Percentiles rank a stretch among this genome's conserved stretches.
Evolutionary conservation across 345 rosid species (phyloP).

Genomic region (Psidium friedrichsthalianum): DNA sequence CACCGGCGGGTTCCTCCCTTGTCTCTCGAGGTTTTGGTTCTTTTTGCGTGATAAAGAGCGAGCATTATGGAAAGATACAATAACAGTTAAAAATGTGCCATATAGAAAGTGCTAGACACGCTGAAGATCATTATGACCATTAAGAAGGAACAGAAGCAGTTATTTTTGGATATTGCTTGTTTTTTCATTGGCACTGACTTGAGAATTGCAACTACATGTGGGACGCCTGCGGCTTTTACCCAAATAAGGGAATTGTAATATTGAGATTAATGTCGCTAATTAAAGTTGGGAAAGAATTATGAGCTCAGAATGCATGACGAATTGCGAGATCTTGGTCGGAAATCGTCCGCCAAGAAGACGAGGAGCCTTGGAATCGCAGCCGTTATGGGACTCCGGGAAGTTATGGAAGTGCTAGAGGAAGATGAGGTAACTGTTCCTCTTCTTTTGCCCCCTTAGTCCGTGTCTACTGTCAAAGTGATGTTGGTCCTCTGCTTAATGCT

Average conservation of each 20-base stretch:
- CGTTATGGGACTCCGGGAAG: neutral
- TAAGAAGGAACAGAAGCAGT: neutral
- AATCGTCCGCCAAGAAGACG: neutral
- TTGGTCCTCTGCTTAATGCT: neutral
- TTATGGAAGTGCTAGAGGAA: neutral
- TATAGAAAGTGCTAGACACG: neutral
- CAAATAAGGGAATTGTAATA: accelerated
- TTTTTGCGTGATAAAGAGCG: neutral
- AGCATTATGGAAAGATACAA: neutral
- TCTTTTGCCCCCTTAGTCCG: neutral
- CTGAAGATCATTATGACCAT: neutral
- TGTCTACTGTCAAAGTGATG: accelerated
- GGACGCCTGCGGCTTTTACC: neutral
- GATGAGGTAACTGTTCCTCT: neutral
- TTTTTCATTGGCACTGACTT: neutral
- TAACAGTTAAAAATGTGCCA: neutral
- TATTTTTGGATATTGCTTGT: neutral
- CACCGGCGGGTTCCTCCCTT: neutral
- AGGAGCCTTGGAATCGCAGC: neutral
- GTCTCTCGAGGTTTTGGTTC: neutral
- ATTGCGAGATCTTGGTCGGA: neutral
- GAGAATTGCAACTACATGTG: neutral
- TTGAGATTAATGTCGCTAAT: neutral
- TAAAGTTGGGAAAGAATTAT: neutral
- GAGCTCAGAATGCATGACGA: neutral